phyloP scores from a whole-genome alignment of 2,329 filamentous ascomycete species.

The Epichloe elymi region DNA sequence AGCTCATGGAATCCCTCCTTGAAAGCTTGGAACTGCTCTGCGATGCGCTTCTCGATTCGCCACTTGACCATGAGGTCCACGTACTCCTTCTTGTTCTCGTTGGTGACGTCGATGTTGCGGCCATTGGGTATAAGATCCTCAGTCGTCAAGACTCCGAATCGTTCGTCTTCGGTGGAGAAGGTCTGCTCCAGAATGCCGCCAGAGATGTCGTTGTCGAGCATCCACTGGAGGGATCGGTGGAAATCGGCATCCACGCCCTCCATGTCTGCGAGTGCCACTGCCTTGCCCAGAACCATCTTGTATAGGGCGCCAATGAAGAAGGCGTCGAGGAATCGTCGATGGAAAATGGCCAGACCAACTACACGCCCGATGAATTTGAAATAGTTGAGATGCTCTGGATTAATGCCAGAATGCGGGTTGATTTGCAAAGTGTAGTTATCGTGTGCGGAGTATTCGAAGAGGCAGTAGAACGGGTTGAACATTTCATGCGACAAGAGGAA shows the following conservation, averaged over 20 bases:
- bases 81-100: conserved; percentile 98
- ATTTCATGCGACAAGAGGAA: conserved; percentile 98
- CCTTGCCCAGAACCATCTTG: conserved; percentile 97
- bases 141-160: conserved; percentile 86
- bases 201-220: conserved; percentile 90
- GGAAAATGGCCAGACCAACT: conserved; percentile 94
- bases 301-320: conserved; percentile 99
- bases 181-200: conserved; percentile 89
- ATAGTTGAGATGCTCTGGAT: conserved; percentile 97
- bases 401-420: conserved; percentile 98
- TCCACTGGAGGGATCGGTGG: conserved; percentile 93
- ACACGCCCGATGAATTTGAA: conserved; percentile 99
- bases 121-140: conserved; percentile 89
- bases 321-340: conserved; percentile 89
- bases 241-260: conserved; percentile 98
- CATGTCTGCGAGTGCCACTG: conserved; percentile 87
- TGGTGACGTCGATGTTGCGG: conserved; percentile 86
- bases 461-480: conserved; percentile 99
- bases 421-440: conserved; percentile 99
- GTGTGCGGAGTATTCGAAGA: conserved; percentile 98
- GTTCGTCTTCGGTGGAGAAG: conserved; percentile 93
- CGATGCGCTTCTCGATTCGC: conserved; percentile 97
- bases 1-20: conserved; percentile 96
- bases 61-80: conserved; percentile 98
- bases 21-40: conserved; percentile 97